Evolutionary conservation across 108 stramenopile genomes (phyloP).

Genomic region (Aureococcus anophagefferens): DNA sequence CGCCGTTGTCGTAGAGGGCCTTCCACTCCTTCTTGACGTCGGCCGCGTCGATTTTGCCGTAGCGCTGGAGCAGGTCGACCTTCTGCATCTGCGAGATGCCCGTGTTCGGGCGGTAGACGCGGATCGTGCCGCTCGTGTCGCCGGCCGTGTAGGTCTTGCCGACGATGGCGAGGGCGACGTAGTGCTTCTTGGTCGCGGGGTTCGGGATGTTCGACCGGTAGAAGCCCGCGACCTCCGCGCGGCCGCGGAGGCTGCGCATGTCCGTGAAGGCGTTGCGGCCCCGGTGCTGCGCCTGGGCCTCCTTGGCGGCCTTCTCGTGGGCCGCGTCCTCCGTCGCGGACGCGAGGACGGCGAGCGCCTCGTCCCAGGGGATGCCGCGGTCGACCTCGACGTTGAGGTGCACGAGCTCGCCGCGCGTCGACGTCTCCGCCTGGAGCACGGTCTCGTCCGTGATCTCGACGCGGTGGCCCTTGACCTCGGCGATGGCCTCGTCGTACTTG

Average conservation of each 20-base stretch:
- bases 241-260: constrained; percentile 43
- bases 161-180: constrained; percentile 44
- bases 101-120: no score
- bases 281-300: constrained; percentile 11
- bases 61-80: no score
- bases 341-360: no score
- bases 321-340: no score
- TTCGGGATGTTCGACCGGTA: constrained; percentile 40
- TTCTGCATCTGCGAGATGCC: no score
- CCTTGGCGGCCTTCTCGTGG: no score
- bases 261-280: constrained; percentile 47
- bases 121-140: neutral
- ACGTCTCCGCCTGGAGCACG: no score
- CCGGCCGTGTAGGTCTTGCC: constrained; percentile 29
- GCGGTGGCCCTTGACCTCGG: constrained; percentile 32
- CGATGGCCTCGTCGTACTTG: constrained; percentile 48
- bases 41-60: no score
- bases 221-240: constrained; percentile 42
- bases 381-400: no score
- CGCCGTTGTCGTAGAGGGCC: neutral
- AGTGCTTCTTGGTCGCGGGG: constrained; percentile 60
- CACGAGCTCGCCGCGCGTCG: no score
- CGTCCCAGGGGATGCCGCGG: no score
- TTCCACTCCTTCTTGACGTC: neutral
- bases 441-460: no score